Percentiles rank a stretch among this genome's conserved stretches.
These are phyloP conservation scores for Calvatia gigantea DNA, from an alignment of 768 basidiomycete species.

Conservation along the genomic window DNA sequence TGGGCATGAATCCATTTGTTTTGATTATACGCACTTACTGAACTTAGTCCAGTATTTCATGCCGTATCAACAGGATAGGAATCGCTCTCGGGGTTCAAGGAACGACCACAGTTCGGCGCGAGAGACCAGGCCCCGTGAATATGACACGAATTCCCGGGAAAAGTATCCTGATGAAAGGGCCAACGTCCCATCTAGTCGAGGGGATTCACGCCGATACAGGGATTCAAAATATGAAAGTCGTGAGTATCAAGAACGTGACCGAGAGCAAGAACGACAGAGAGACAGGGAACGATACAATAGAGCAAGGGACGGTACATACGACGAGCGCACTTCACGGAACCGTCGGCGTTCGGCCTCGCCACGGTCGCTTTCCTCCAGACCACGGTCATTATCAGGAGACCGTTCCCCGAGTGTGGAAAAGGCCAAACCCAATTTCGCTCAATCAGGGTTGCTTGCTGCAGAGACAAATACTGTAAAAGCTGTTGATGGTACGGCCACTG, in stretches of 20 bases:
- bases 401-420: constrained; percentile 32
- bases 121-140: not conserved
- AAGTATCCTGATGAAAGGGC: not conserved
- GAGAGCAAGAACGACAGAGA: constrained; percentile 38
- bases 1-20: too few species aligned
- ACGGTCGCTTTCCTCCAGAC: constrained; percentile 37
- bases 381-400: constrained; percentile 40
- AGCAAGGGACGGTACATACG: constrained; percentile 21
- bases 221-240: constrained; percentile 8
- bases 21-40: not conserved
- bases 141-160: constrained; percentile 4
- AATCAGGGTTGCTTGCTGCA: constrained; percentile 89
- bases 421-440: constrained; percentile 84
- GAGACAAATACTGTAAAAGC: constrained; percentile 90
- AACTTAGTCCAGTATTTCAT: not conserved
- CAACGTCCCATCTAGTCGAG: not conserved
- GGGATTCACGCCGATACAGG: not conserved
- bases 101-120: not conserved
- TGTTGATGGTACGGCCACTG: constrained; percentile 70
- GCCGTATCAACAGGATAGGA: not conserved
- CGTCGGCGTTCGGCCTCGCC: constrained; percentile 63
- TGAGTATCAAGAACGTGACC: constrained; percentile 33
- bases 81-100: not conserved
- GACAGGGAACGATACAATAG: constrained; percentile 43
- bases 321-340: constrained; percentile 25